Base-by-base conservation (phyloP, 2,329 filamentous ascomycete species). In the Penicillium paneum region DNA sequence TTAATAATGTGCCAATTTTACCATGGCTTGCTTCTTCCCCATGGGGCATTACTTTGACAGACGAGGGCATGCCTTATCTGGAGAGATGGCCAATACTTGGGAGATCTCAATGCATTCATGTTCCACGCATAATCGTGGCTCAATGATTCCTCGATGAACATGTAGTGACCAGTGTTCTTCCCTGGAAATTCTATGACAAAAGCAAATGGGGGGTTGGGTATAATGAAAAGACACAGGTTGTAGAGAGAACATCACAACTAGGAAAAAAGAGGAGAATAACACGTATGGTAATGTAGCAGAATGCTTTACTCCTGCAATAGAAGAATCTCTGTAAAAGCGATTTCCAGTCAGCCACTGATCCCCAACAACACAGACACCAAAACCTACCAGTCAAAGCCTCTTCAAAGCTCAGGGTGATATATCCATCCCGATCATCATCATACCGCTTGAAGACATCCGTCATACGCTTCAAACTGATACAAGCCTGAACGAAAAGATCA, bases 391-490 rank as follows among this genome's bases (percentile, higher is more conserved):
- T 86, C 68, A 91, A 76, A 71, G 91, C 91, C 66, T 91, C 88
- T 76, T 91, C 88, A 66, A 92, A 92, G 70, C 87, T 90, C 50
- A 92, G 75, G 4, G 88, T 92, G 64, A 92, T 90, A 72, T 92
- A 97, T 1, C 94, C 94, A 75, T 97, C 94, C 39, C 94, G 84
- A 74, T 99, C 94, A 67, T 96, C 90, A 65, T 99, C 94, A 73
- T 97, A 99, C 76, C 92, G 93, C 81, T 99, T 99, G 74, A 99
- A 99, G 28, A 96, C 91, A 74, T 99, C 94, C 56, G 94, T 99
- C 93, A 99, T 97, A 65, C 94, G 84, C 83, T 97, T 97, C 67
- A 99, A 80, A 65, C 86, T 91, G 70, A 99, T 97, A 74, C 94
- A 97, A 49, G 91, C 91, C 80, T 99, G 94, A 57, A 99, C 94